A percentile compares a stretch with the other conserved stretches of the same genome.
phyloP scores from a whole-genome alignment of 345 rosid genomes.

The Corchorus olitorius region DNA sequence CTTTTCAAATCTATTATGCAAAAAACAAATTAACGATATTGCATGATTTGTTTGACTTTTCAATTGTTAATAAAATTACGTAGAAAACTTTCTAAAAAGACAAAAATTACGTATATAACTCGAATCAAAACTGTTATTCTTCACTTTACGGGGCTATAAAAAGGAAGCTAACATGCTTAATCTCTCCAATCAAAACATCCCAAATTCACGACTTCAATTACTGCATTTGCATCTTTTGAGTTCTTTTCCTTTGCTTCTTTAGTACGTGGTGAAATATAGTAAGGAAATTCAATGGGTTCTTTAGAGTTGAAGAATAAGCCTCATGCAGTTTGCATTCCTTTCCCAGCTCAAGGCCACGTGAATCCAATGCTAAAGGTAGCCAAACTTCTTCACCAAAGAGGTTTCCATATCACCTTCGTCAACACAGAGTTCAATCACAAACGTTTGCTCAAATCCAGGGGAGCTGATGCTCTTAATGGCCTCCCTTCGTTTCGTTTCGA shows the following conservation, averaged over 20 bases:
- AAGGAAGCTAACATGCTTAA: neutral
- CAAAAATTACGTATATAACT: too few species aligned
- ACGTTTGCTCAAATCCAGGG: slow-evolving; percentile 35
- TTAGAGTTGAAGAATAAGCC: slow-evolving; percentile 1
- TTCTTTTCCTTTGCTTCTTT: too few species aligned
- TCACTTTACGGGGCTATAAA: neutral
- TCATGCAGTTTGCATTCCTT: slow-evolving; percentile 44
- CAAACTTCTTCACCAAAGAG: slow-evolving; percentile 37
- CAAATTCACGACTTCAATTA: too few species aligned
- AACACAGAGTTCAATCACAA: slow-evolving; percentile 42
- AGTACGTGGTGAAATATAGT: neutral
- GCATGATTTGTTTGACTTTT: neutral
- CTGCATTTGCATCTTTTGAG: neutral
- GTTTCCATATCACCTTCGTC: slow-evolving; percentile 49
- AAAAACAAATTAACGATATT: too few species aligned
- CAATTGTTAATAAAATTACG: too few species aligned
- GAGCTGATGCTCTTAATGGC: slow-evolving; percentile 28
- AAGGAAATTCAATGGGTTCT: slow-evolving; percentile 5
- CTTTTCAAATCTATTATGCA: too few species aligned
- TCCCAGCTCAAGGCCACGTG: slow-evolving; percentile 54
- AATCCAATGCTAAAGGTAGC: slow-evolving; percentile 49
- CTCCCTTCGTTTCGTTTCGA: slow-evolving; percentile 36
- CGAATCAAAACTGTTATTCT: too few species aligned
- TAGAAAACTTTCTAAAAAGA: too few species aligned
- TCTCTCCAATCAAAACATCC: neutral